Base-by-base conservation (phyloP, 2,329 filamentous ascomycete species). In the Aspergillus fumigatiaffinis region DNA sequence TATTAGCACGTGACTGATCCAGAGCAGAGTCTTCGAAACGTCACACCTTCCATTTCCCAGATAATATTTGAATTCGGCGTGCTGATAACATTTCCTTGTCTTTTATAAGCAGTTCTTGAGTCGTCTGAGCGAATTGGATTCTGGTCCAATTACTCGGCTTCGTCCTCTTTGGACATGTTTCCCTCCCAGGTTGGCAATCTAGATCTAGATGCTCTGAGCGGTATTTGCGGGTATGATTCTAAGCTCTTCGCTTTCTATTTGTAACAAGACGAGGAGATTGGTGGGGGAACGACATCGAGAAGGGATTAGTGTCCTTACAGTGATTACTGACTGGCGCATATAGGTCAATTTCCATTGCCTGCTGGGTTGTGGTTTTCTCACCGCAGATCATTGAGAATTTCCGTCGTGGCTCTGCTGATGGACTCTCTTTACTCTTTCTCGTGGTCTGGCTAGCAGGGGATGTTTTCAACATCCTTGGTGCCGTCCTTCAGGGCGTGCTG, bases 301-400 rank as follows among this genome's bases (percentile, higher is more conserved):
- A 46, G 38, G 20, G 25, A 3, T 20, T 4, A 21, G 20, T 20
- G 21, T 4, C 10, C 6, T 41, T 21, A 12, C 23, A 35, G 20
- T 62, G 46, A 53, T 56, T 41, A 12, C 21, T 51, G 25, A 28
- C 32, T 53, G 10, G n/a, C 53, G 58, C 52, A 60, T 49, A 53
- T 58, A 91, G 92, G 38, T 96, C 92, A 8, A 92, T 99, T 65
- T 96, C 91, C 49, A 97, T 99, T 71, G 92, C 92, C 52, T 97
- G 92, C 73, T 97, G 94, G 94, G 90, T 97, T 56, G 91, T 97
- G 38, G 94, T 99, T 57, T 99, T 97, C 78, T 94, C 91, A 0
- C 94, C 94, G 2, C 94, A 99, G 67, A 97, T 99, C 66, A 88
- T 96, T 66, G 91, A 96, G 70, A 97, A 97, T 72, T 97, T 96